Percentiles rank a stretch among this genome's conserved stretches.
Evolutionary conservation across 176 grass and related monocot genomes (phyloP).

Genomic region (Phoenix dactylifera): DNA sequence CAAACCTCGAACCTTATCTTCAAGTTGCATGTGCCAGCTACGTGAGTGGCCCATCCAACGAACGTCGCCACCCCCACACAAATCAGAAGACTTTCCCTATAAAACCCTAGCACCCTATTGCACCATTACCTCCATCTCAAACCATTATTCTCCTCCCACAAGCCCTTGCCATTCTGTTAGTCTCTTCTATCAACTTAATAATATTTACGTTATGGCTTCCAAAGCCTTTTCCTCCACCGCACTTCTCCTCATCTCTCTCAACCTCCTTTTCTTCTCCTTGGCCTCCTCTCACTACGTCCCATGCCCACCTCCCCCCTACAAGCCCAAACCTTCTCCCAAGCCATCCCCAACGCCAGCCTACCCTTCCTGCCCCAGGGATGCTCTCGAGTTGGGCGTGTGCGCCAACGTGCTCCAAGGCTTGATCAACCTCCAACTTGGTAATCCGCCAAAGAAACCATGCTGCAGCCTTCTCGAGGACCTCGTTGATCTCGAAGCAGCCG

Average conservation of each 20-base stretch:
- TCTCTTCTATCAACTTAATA: no score
- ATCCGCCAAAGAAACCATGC: slow-evolving; percentile 30
- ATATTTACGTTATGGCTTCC: slow-evolving; percentile 13
- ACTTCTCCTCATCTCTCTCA: slow-evolving; percentile 29
- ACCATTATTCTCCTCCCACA: no score
- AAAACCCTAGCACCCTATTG: no score
- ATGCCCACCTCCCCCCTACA: not conserved
- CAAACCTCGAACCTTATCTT: no score
- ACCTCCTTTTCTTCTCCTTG: slow-evolving; percentile 19
- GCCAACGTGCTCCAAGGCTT: slow-evolving; percentile 33
- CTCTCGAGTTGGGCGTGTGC: slow-evolving; percentile 45
- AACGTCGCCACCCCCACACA: no score
- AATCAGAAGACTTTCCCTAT: no score
- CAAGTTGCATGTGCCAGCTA: no score
- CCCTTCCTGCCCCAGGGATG: slow-evolving; percentile 33
- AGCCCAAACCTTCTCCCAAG: not conserved
- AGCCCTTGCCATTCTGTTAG: no score
- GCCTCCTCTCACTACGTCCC: not conserved
- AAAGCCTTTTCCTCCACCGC: slow-evolving; percentile 2
- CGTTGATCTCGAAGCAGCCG: slow-evolving; percentile 38
- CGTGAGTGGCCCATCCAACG: no score
- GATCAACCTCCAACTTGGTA: slow-evolving; percentile 18
- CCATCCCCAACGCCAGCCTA: slow-evolving; percentile 2
- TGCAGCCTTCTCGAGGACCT: slow-evolving; percentile 41
- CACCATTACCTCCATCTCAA: no score